These are phyloP conservation scores for Caloboletus firmus DNA, from an alignment of 1,284 basidiomycete genomes.

Conservation along the genomic window DNA sequence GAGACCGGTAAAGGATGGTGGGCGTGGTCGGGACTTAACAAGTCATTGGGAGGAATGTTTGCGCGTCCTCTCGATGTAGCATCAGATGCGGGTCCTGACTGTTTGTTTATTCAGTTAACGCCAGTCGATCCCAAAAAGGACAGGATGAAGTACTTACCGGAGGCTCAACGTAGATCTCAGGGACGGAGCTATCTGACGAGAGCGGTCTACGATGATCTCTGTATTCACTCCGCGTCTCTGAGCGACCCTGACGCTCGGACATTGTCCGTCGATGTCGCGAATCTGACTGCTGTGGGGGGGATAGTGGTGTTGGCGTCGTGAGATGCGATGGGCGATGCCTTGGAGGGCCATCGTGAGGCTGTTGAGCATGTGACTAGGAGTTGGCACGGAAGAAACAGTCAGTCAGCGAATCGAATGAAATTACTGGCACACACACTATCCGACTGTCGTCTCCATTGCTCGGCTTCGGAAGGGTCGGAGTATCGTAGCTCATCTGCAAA, in stretches of 20 bases:
- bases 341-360: constrained; percentile 6
- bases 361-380: constrained; percentile 25
- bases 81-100: constrained; percentile 36
- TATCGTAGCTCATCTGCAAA: constrained; percentile 39
- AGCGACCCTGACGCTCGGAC: constrained; percentile 33
- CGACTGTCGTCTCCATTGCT: constrained; percentile 39
- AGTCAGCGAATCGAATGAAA: not conserved
- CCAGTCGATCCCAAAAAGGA: constrained; percentile 18
- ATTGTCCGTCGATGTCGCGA: constrained; percentile 19
- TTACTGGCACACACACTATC: constrained; percentile 24
- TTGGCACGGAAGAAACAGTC: constrained; percentile 1
- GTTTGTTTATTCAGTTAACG: constrained; percentile 10
- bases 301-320: constrained; percentile 31
- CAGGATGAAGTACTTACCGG: constrained; percentile 23
- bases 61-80: constrained; percentile 34
- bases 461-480: constrained; percentile 37
- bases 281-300: constrained; percentile 26
- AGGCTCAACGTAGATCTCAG: constrained; percentile 35
- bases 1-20: constrained; percentile 29
- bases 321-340: constrained; percentile 23
- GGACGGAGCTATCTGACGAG: constrained; percentile 37
- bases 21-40: constrained; percentile 36
- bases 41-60: constrained; percentile 6
- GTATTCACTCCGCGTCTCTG: constrained; percentile 17
- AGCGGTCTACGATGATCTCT: constrained; percentile 27